Base-by-base conservation (phyloP, 2,329 filamentous ascomycete species). In the Paramyrothecium roridum region DNA sequence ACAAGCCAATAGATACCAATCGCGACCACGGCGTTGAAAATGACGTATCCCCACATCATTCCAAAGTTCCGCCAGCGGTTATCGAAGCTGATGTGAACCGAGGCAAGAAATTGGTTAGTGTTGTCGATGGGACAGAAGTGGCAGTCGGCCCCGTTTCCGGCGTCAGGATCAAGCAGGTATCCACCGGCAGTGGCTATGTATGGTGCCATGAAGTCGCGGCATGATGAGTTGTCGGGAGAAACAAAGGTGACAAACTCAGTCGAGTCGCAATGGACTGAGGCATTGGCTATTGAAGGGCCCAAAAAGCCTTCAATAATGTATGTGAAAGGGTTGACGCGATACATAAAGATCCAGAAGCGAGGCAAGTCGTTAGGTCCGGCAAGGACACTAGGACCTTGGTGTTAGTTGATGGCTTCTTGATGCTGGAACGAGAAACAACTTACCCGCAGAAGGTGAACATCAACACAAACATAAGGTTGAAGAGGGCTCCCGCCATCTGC, bases 281-380 rank as follows among this genome's bases (percentile, higher is more conserved):
- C 81, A 60, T 86, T 83, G 11, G 86, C 86, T 23, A 93, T 73
- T 1, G 81, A 85, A 2, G 82, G 81, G 0, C 83, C 79, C 6
- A 91, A 69, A 66, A 93, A 80, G 1, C 84, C 86, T 46, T 81
- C 79, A 34, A 91, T 81, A 2, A 91, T 74, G 67, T 93, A 93
- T 0, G 88, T 90, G 67, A 93, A 86, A 0, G 90, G 89, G 1
- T 84, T 89, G 52, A 89, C 73, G 40, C 87, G 81, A 67, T 91
- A 90, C 83, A 90, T 86, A 76, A 89, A 90, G 61, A 85, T 83
- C 89, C 89, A 92, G 76, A 91, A 91, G 3, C 82, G 76, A 0
- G 89, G 88, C n/a, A 92, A 79, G 2, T 76, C 72, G 1, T 70
- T 67, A 1, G 86, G 86, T 2, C 76, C 72, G 7, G 85, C 85